Evolutionary conservation across 306 rosid genomes (phyloP), one percentile per base, ranked within the genome.

Genomic region (Begonia masoniana): DNA sequence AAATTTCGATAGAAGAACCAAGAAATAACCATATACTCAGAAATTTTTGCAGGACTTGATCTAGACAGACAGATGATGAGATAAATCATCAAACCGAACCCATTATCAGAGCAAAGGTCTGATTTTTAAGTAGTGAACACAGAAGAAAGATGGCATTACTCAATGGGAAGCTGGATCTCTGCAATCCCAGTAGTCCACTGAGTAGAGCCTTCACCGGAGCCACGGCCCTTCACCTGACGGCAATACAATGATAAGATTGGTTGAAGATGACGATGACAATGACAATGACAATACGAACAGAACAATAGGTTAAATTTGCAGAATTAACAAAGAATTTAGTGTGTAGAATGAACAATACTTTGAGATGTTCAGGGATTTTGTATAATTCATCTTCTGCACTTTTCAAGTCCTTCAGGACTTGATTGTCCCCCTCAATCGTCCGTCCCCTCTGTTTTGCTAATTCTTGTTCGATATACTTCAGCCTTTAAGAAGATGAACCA

Each of bases 101-200:
- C 24, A 21, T 21, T 21, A 21, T 21, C 3, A 31, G 39, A 31
- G 39, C 39, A 31, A 31, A 31, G 39, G 39, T 3, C 39, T 31
- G 39, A 31, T 5, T 31, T 26, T 31, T 31, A 31, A 3, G 39
- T 31, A 31, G 39, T 31, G 39, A 31, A 31, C 9, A 31, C 11
- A 50, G 58, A 45, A 15, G 59, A 13, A 47, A 63, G 60, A 72
- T 53, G 63, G 14, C 86, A 68, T 31, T 80, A 91, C 97, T 91
- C 99, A 21, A 91, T 91, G 13, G 99, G 96, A 61, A 91, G 96
- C 82, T 91, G 99, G 57, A 91, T 56, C 86, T 91, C 99, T 1
- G 99, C 99, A 42, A 91, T 91, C 58, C 96, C 99, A 60, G 99
- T 91, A 51, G 99, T 91, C 99, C 99, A 91, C 69, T 86, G 99